Evolutionary conservation across 2,329 filamentous ascomycete genomes (phyloP).

Genomic region (Tolypocladium tundrense): DNA sequence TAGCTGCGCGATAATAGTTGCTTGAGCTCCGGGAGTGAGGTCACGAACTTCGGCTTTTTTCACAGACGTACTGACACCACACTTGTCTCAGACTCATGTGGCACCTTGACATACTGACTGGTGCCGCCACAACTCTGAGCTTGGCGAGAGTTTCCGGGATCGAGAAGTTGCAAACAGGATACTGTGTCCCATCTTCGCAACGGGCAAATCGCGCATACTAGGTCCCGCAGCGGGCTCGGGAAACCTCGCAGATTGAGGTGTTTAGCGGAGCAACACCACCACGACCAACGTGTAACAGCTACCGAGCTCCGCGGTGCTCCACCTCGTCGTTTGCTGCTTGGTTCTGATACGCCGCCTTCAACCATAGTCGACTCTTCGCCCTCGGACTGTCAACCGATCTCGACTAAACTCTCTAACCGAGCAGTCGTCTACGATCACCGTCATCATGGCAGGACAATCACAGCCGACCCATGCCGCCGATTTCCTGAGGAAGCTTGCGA

Average conservation of each 20-base stretch:
- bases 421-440: not conserved
- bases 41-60: too few species aligned
- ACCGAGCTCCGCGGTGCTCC: not conserved
- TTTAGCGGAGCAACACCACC: not conserved
- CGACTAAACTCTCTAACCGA: not conserved
- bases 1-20: not conserved
- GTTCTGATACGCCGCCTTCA: not conserved
- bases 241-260: not conserved
- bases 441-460: not conserved
- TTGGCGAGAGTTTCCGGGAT: not conserved
- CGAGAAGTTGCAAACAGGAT: not conserved
- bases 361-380: not conserved
- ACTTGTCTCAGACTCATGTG: not conserved
- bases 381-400: not conserved
- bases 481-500: not conserved
- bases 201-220: not conserved
- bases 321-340: not conserved
- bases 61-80: not conserved
- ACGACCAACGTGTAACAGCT: not conserved
- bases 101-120: too few species aligned
- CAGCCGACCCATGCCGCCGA: not conserved
- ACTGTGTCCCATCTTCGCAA: not conserved
- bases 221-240: not conserved
- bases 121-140: too few species aligned
- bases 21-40: not conserved